phyloP scores from a whole-genome alignment of 768 basidiomycete genomes.

The Lactarius hatsudake region DNA sequence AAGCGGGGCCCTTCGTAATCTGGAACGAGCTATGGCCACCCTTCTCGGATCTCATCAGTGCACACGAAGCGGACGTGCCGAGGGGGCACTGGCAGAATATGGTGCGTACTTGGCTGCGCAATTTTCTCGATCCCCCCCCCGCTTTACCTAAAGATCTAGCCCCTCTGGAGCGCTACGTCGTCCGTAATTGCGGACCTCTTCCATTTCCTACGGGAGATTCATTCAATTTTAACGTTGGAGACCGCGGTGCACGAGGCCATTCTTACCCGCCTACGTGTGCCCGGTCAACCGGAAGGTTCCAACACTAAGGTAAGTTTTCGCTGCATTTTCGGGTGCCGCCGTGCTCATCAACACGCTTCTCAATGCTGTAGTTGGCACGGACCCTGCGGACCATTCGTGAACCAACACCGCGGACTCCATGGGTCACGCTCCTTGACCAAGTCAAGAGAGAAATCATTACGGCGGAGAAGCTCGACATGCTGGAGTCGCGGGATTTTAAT shows the following conservation, averaged over 20 bases:
- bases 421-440: slow-evolving; percentile 53
- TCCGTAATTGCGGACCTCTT: slow-evolving; percentile 66
- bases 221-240: slow-evolving; percentile 52
- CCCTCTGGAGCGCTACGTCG: slow-evolving; percentile 51
- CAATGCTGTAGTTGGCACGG: slow-evolving; percentile 48
- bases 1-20: slow-evolving; percentile 40
- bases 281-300: slow-evolving; percentile 44
- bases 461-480: slow-evolving; percentile 62
- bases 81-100: slow-evolving; percentile 33
- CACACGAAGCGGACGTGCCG: slow-evolving; percentile 48
- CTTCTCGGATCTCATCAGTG: slow-evolving; percentile 52
- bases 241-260: slow-evolving; percentile 48
- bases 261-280: slow-evolving; percentile 48
- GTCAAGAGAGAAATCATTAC: slow-evolving; percentile 62
- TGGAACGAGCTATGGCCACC: slow-evolving; percentile 82
- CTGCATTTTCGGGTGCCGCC: background rate
- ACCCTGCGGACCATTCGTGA: slow-evolving; percentile 52
- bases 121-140: slow-evolving; percentile 1
- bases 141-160: slow-evolving; percentile 36
- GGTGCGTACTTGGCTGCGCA: slow-evolving; percentile 26
- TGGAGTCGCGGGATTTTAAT: slow-evolving; percentile 36
- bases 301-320: slow-evolving; percentile 15
- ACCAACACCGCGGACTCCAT: slow-evolving; percentile 44
- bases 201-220: slow-evolving; percentile 56
- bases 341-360: slow-evolving; percentile 10